Evolutionary conservation across 192 early-diverging fungal genomes (phyloP).

Genomic region (Spizellomyces sp.): DNA sequence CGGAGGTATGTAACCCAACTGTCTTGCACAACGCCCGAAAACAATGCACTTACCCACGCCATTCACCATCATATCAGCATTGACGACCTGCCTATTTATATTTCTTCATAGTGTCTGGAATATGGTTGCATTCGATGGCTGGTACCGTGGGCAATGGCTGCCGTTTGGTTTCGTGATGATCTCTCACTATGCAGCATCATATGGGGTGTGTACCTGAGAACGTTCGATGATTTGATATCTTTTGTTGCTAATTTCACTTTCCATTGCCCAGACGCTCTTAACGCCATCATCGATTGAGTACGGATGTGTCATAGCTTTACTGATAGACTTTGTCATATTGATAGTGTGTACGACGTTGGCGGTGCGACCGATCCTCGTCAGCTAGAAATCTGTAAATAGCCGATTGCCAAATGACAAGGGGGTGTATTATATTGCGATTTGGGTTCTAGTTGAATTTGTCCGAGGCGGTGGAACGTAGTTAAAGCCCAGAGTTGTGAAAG

Average conservation of each 20-base stretch:
- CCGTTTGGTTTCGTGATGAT: slow-evolving; percentile 56
- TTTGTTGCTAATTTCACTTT: background rate
- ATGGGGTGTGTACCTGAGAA: slow-evolving; percentile 42
- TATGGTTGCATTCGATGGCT: slow-evolving; percentile 75
- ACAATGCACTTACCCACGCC: background rate
- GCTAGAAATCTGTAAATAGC: no score
- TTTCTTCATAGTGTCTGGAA: slow-evolving; percentile 75
- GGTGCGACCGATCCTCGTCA: no score
- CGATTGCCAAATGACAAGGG: no score
- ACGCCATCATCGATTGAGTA: slow-evolving; percentile 39
- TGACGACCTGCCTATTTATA: slow-evolving; percentile 70
- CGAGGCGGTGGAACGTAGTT: no score
- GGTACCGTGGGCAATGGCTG: slow-evolving; percentile 43
- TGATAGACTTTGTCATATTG: slow-evolving; percentile 38
- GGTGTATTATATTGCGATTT: no score
- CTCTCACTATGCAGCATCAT: slow-evolving; percentile 71
- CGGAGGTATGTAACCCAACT: slow-evolving; percentile 51
- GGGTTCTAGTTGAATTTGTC: no score
- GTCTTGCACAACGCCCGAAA: background rate
- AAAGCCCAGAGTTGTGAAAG: no score
- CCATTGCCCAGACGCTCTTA: slow-evolving; percentile 46
- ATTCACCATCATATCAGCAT: slow-evolving; percentile 46
- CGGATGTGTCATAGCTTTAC: slow-evolving; percentile 48
- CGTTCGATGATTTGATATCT: background rate
- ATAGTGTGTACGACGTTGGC: background rate